Percentiles rank a stretch among this genome's conserved stretches.
Evolutionary conservation across 345 rosid genomes (phyloP).

Genomic region (Pugionium cornutum): DNA sequence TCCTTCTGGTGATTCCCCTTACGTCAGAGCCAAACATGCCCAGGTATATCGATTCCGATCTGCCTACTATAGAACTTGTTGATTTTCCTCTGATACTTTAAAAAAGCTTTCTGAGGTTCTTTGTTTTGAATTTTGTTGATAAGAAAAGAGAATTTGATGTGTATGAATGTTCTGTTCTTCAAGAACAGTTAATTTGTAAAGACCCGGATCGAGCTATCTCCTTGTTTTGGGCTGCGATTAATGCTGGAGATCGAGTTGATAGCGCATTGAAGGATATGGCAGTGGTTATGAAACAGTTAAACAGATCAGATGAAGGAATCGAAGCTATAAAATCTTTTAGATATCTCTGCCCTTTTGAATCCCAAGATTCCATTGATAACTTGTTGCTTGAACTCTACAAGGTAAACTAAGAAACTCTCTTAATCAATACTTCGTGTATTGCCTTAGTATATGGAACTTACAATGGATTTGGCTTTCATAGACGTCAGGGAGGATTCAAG

Average conservation of each 20-base stretch:
- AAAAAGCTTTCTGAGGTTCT: too few species aligned
- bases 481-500: slow-evolving; percentile 35
- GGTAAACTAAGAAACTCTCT: slow-evolving; percentile 37
- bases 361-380: slow-evolving; percentile 81
- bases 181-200: slow-evolving; percentile 56
- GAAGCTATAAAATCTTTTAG: slow-evolving; percentile 83
- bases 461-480: slow-evolving; percentile 3
- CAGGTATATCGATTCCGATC: slow-evolving; percentile 45
- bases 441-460: not conserved
- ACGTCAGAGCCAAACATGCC: slow-evolving; percentile 72
- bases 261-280: slow-evolving; percentile 83
- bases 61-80: too few species aligned
- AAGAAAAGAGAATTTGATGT: not conserved
- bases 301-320: slow-evolving; percentile 72
- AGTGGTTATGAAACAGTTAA: slow-evolving; percentile 63
- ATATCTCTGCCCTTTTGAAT: slow-evolving; percentile 63
- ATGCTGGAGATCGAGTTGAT: slow-evolving; percentile 70
- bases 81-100: too few species aligned
- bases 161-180: not conserved
- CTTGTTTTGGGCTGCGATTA: slow-evolving; percentile 81
- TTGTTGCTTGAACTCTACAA: slow-evolving; percentile 81
- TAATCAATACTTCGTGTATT: too few species aligned
- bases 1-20: slow-evolving; percentile 67
- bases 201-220: slow-evolving; percentile 69
- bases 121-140: too few species aligned